Conservation (phyloP, 768 basidiomycete species). For the Rossbeevera mucosa region DNA sequence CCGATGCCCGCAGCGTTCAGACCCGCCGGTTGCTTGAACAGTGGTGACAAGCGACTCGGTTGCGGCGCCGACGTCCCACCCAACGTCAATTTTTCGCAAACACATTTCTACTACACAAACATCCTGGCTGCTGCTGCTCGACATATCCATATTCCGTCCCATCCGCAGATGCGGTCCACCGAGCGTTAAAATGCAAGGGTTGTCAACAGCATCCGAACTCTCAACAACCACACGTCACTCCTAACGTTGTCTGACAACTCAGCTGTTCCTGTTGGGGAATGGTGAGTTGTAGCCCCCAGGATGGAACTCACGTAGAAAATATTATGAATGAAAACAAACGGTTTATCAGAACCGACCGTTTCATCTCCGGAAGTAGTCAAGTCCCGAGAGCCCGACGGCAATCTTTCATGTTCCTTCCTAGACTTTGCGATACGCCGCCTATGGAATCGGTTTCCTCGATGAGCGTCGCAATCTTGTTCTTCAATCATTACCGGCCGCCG, state of each 20-base stretch:
- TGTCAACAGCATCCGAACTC: background rate
- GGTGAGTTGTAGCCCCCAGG: background rate
- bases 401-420: constrained; percentile 8
- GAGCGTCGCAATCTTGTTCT: constrained; percentile 49
- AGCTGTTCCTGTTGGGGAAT: background rate
- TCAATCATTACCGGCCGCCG: constrained; percentile 64
- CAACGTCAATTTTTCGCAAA: constrained; percentile 25
- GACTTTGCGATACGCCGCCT: constrained; percentile 39
- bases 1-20: constrained; percentile 19
- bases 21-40: constrained; percentile 12
- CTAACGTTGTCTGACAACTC: constrained; percentile 7
- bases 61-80: constrained; percentile 15
- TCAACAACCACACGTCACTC: constrained; percentile 7
- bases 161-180: background rate
- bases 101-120: constrained; percentile 4
- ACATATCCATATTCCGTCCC: background rate
- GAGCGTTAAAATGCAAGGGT: background rate
- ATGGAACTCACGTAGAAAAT: constrained; percentile 8
- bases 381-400: background rate
- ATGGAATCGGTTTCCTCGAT: constrained; percentile 55
- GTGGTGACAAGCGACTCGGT: constrained; percentile 18
- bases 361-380: constrained; percentile 1
- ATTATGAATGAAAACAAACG: constrained; percentile 8
- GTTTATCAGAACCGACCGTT: constrained; percentile 1
- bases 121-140: constrained; percentile 16